Base-by-base conservation (phyloP, 352 stramenopile genomes). In the Pythium phragmitis region DNA sequence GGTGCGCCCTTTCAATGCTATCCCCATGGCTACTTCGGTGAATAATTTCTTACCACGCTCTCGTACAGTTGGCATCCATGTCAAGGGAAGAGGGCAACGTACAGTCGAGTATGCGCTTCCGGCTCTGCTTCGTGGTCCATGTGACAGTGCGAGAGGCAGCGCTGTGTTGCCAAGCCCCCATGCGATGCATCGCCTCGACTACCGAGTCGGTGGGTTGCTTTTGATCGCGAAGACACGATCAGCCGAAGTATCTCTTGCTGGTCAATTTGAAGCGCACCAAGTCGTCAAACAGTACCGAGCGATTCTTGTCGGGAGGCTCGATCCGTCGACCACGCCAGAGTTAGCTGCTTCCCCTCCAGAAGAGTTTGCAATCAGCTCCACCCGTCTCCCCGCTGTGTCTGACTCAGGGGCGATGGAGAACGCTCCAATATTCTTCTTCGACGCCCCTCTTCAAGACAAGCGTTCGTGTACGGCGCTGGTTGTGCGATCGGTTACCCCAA, bases 111-210 rank as follows among this genome's bases (percentile, higher is more conserved):
- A 68, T 5, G 76, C 75, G n/a, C 46, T 89, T 30, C 68, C 69
- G 17, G 30, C 73, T 23, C 54, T 89, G 41, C 59, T 87, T 23
- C 57, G 14, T 11, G 13, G 60, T 26, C 52, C 45, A 17, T n/a
- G 42, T 30, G 5, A 50, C 6, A 28, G 16, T n/a, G 3, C n/a
- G 7, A 9, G 16, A 33, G 14, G 6, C 52, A 4, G 2, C 19
- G 65, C 69, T 41, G 48, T 51, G 4, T 46, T 87, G 50, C 50
- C 57, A 16, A 50, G 34, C 3, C 75, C 75, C 13, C 78, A 82
- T 37, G 76, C 80, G 9, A 71, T 88, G 57, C 80, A 89, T 62
- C 78, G 80, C 2, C 72, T 87, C 51, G 80, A 88, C 54, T 81
- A 79, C 42, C 80, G 80, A 19, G 78, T 89, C 8, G 78, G 78